Base-by-base conservation (phyloP, 2,329 filamentous ascomycete species). In the Botryotinia globosa region DNA sequence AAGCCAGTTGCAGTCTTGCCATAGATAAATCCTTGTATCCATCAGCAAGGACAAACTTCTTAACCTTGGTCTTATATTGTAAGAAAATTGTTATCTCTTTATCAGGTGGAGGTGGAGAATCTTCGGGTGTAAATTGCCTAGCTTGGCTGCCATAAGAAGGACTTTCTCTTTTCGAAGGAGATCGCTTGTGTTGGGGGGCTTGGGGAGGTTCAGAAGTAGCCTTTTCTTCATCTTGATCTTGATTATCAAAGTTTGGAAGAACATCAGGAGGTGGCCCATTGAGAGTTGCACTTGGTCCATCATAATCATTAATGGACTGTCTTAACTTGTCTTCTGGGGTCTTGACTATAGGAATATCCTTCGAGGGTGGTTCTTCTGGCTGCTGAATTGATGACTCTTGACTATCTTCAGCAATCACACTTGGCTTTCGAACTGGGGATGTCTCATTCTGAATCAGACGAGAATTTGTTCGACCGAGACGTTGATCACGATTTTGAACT, bases 41-140 rank as follows among this genome's bases (percentile, higher is more conserved):
- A 80, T 97, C 94, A 0, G 93, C 85, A 48, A 98, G 87, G 25
- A 97, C 90, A 80, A 97, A 97, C 81, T 98, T 98, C 83, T 98
- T 98, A 77, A 98, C 94, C 81, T 96, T 96, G 78, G 92, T 96
- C 81, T 97, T 97, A 84, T 98, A 98, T 82, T 98, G 95, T 74
- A 98, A 82, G 81, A 98, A 99, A 56, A 99, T 84, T 0, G 95
- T 98, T 68, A 99, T 86, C 77, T 98, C 94, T 80, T 97, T 97
- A 14, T 90, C 91, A 10, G 90, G 83, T 8, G 85, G 83, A 12
- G 85, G 90, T 14, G 93, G 94, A 0, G 92, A 92, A 69, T 86
- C 85, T 59, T 91, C 90, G 34, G 89, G 85, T 44, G 83, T 81
- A 75, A 88, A 89, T 59, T 86, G 86, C 69, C 85, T 84, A 42